Evolutionary conservation across 2,329 filamentous ascomycete genomes (phyloP).

Genomic region (Penicillium paneum): DNA sequence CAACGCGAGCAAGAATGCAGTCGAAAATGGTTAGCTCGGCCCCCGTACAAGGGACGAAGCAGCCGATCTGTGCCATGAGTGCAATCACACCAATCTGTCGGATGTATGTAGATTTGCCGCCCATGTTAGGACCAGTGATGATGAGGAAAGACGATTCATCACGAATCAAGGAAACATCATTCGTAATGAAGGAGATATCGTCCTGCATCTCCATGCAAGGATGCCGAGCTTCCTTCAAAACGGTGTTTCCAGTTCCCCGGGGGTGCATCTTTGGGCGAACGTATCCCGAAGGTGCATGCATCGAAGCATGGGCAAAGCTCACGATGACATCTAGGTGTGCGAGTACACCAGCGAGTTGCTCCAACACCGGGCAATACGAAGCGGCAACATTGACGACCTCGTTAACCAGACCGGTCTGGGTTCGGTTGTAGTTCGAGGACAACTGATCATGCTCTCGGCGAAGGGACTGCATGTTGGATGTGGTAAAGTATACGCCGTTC

Average conservation of each 20-base stretch:
- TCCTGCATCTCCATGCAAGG: conserved; percentile 99
- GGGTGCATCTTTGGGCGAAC: conserved; percentile 86
- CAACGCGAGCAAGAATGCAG: conserved; percentile 91
- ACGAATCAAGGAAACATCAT: conserved; percentile 80
- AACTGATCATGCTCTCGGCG: conserved; percentile 91
- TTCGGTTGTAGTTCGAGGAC: conserved; percentile 90
- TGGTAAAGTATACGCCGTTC: conserved; percentile 98
- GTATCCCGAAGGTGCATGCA: conserved; percentile 89
- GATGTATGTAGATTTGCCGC: conserved; percentile 97
- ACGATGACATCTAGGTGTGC: conserved; percentile 95
- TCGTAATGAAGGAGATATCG: conserved; percentile 97
- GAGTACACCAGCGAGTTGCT: conserved; percentile 81
- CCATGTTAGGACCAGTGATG: conserved; percentile 98
- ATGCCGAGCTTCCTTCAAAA: conserved; percentile 89
- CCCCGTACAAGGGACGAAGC: conserved; percentile 87
- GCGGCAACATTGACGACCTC: conserved; percentile 92
- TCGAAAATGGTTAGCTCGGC: conserved; percentile 96
- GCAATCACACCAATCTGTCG: conserved; percentile 95
- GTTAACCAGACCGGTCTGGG: conserved; percentile 82
- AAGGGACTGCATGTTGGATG: conserved; percentile 71
- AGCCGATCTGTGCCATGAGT: conserved; percentile 93
- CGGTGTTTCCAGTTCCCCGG: conserved; percentile 80
- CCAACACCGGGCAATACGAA: conserved; percentile 90
- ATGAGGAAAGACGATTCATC: conserved; percentile 85
- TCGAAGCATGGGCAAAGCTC: conserved; percentile 85